Percentiles rank a stretch among this genome's conserved stretches.
phyloP scores from a whole-genome alignment of 495 filamentous ascomycete genomes.

The Amorphotheca resinae region DNA sequence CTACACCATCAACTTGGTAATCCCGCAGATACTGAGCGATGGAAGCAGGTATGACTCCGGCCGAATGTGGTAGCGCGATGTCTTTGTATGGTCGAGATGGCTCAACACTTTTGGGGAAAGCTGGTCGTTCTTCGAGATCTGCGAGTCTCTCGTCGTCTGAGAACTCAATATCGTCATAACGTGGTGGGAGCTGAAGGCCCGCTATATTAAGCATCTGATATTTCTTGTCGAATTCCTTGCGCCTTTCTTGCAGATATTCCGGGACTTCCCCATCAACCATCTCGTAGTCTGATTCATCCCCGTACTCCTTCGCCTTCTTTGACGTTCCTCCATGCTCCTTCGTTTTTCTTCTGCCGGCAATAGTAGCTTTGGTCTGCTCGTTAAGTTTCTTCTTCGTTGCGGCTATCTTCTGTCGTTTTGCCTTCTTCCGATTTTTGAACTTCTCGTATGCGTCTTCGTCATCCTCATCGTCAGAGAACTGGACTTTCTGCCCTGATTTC shows the following conservation, averaged over 20 bases:
- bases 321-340: constrained; percentile 8
- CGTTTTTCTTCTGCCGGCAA: constrained; percentile 9
- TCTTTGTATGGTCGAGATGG: constrained; percentile 60
- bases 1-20: constrained; percentile 80
- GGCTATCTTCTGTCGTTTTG: constrained; percentile 13
- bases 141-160: constrained; percentile 68
- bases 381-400: constrained; percentile 21
- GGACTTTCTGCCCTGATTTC: constrained; percentile 22
- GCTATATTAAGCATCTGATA: constrained; percentile 46
- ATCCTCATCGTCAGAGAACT: constrained; percentile 30
- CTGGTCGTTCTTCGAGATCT: constrained; percentile 52
- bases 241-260: constrained; percentile 36
- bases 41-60: constrained; percentile 76
- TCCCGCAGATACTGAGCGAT: constrained; percentile 87
- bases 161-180: constrained; percentile 71
- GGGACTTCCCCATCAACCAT: constrained; percentile 27
- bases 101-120: constrained; percentile 44
- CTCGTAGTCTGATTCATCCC: constrained; percentile 18
- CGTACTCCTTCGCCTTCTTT: constrained; percentile 11
- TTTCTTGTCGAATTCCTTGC: constrained; percentile 44
- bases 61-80: constrained; percentile 59
- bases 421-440: constrained; percentile 22
- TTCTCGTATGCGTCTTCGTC: constrained; percentile 23
- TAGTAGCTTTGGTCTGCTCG: constrained; percentile 14
- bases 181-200: constrained; percentile 67